Evolutionary conservation across 257 asterid species (phyloP), one percentile per base, ranked within the genome.

Genomic region (Henckelia pumila): DNA sequence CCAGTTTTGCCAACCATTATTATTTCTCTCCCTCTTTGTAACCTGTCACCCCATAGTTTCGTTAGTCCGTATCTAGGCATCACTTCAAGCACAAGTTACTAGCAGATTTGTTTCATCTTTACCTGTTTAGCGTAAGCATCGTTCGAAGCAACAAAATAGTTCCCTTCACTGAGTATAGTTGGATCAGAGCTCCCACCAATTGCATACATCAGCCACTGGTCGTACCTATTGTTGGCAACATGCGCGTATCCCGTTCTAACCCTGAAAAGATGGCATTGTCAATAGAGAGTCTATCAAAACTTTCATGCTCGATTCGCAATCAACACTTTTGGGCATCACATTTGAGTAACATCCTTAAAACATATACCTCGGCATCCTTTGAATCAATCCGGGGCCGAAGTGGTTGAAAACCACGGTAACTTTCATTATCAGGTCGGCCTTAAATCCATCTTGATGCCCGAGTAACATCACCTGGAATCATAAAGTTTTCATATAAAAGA

Each of bases 221-320:
- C 87, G 26, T 87, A 83, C 70, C 74, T 73, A 65, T 88, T 85
- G 78, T 88, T 88, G 28, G 81, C 87, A 0, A 88, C 84, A 70
- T 85, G 88, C n/a, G 91, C 91, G 50, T 85, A 85, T 7, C 96
- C 96, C 11, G 59, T 68, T 23, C 96, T 79, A 44, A 85, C 88
- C 87, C 96, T 89, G 77, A 24, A 58, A 61, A 17, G 5, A 20
- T 63, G 20, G 20, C 26, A n/a, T 19, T 22, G n/a, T 40, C 26
- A 37, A 32, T 20, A 28, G 35, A 20, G 40, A 24, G 35, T 30
- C 35, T 6, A 28, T 28, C 30, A 28, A 28, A 28, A 28, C 5
- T 28, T 28, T 28, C 5, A 3, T 28, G 30, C 30, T n/a, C n/a
- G n/a, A n/a, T n/a, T n/a, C n/a, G n/a, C n/a, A n/a, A n/a, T n/a